These are phyloP conservation scores for Solanum chaucha DNA, from an alignment of 257 asterid genomes.

Conservation along the genomic window DNA sequence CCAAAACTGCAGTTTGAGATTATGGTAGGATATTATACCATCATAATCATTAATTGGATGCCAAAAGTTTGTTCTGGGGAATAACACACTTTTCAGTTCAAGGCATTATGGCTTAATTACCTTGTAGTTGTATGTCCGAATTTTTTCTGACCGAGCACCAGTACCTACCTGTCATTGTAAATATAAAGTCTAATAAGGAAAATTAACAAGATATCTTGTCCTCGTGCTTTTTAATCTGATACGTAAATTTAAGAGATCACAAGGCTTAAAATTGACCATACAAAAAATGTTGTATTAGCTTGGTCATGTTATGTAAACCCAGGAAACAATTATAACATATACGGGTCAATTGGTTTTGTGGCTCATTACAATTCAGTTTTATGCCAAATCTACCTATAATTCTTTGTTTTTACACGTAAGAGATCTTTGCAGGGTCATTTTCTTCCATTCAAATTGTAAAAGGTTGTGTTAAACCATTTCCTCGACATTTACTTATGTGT, in stretches of 20 bases:
- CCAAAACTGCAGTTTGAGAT: not conserved
- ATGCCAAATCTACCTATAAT: not conserved
- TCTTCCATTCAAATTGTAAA: not conserved
- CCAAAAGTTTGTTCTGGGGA: not conserved
- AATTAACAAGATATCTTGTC: not conserved
- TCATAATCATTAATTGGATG: not conserved
- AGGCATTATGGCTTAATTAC: slow-evolving; percentile 22
- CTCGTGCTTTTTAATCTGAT: not conserved
- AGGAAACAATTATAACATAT: not conserved
- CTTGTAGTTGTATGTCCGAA: slow-evolving; percentile 95
- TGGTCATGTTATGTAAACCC: not conserved
- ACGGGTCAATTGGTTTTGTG: not conserved
- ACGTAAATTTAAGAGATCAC: not conserved
- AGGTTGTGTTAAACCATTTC: not conserved
- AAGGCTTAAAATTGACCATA: not conserved
- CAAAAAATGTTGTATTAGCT: not conserved
- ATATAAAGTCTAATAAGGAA: slow-evolving; percentile 9
- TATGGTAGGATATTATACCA: not conserved
- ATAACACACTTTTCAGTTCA: not conserved
- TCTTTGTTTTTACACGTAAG: not conserved
- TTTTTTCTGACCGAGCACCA: slow-evolving; percentile 96
- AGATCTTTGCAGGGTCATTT: not conserved
- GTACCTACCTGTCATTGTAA: slow-evolving; percentile 74
- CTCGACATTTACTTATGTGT: not conserved
- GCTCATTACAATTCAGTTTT: not conserved